Conservation (phyloP, 176 grass and related monocot genomes). For the Eragrostis curvula region DNA sequence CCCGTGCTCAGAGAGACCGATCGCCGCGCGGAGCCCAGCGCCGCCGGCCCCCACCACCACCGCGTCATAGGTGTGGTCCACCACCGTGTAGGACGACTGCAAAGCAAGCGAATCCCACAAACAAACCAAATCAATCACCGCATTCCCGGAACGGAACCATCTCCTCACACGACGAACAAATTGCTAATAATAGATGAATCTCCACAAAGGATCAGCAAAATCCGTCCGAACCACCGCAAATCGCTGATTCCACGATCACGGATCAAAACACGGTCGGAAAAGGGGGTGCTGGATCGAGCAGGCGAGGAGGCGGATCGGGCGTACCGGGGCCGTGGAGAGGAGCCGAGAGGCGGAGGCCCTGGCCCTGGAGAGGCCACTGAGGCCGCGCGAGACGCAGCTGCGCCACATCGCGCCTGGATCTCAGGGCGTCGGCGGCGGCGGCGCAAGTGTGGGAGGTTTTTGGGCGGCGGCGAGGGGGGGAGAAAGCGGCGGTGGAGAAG, state of each 20-base stretch:
- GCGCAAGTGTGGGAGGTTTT: neutral
- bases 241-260: neutral
- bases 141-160: neutral
- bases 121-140: neutral
- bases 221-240: neutral
- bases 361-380: conserved; percentile 64
- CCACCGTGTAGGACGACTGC: conserved; percentile 82
- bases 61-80: conserved; percentile 94
- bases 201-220: neutral
- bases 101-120: conserved; percentile 11
- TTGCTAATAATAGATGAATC: neutral
- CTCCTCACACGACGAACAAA: neutral
- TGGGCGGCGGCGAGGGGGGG: neutral
- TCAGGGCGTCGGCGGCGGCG: conserved; percentile 9
- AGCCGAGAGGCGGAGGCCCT: conserved; percentile 56
- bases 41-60: conserved; percentile 94
- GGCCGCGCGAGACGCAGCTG: conserved; percentile 70
- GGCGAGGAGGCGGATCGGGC: conserved; percentile 19
- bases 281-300: neutral
- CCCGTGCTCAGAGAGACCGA: conserved; percentile 92
- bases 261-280: neutral
- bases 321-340: conserved; percentile 68
- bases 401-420: conserved; percentile 77
- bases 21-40: conserved; percentile 87
- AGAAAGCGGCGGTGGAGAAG: neutral